These are phyloP conservation scores for Aspergillus texensis DNA, from an alignment of 2,329 filamentous ascomycete species.

Conservation along the genomic window DNA sequence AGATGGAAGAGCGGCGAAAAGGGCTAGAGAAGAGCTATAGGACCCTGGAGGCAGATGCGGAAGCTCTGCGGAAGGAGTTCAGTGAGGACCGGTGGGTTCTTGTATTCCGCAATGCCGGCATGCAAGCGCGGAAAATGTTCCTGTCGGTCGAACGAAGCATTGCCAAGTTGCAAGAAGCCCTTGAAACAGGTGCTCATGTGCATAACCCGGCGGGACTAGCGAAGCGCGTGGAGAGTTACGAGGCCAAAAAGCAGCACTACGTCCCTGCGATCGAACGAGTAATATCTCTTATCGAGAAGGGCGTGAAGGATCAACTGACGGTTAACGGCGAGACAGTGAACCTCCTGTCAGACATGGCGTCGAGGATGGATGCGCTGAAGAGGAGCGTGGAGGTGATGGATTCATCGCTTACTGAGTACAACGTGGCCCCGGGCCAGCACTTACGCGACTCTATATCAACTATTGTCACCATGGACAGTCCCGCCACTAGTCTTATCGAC, in stretches of 20 bases:
- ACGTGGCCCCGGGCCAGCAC: conserved; percentile 66
- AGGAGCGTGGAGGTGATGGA: conserved; percentile 78
- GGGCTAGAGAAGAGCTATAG: conserved; percentile 83
- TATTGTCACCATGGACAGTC: conserved; percentile 81
- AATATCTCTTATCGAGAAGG: conserved; percentile 88
- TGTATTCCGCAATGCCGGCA: conserved; percentile 89
- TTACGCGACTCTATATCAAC: conserved; percentile 91
- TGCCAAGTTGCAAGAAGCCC: conserved; percentile 74
- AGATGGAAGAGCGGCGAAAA: conserved; percentile 74
- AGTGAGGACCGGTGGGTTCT: conserved; percentile 96
- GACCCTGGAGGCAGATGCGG: conserved; percentile 86
- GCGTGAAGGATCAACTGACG: conserved; percentile 91
- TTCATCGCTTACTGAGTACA: conserved; percentile 70
- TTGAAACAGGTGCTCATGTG: conserved; percentile 74
- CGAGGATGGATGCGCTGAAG: conserved; percentile 77
- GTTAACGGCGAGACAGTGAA: conserved; percentile 94
- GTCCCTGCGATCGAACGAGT: conserved; percentile 90
- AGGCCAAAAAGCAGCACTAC: conserved; percentile 93
- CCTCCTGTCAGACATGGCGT: conserved; percentile 80
- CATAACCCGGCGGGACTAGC: conserved; percentile 69
- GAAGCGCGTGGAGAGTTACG: conserved; percentile 90
- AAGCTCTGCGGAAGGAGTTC: conserved; percentile 83
- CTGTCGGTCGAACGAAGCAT: conserved; percentile 91
- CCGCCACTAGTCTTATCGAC: conserved; percentile 69
- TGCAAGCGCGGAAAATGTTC: conserved; percentile 94